Base-by-base conservation (phyloP, 768 basidiomycete species). In the Mycena filopes region DNA sequence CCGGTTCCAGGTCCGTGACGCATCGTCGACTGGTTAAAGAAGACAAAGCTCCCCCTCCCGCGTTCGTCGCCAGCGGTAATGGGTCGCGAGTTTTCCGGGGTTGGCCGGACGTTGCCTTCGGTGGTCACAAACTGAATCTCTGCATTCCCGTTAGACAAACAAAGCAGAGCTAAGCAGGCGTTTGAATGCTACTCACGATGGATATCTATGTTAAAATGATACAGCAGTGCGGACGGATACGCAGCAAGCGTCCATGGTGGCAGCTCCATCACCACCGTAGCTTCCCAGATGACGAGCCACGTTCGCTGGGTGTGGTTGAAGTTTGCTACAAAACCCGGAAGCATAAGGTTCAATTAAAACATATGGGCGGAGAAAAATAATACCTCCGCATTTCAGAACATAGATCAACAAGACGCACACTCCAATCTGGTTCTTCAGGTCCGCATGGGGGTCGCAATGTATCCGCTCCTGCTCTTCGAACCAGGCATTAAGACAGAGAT, bases 261-360 rank as follows among this genome's bases (percentile, higher is more conserved):
- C 2, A 81, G 62, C 65, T 81, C 56, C 26, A 81, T 65, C 1
- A 73, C 67, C 0, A 81, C 61, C 0, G 71, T 75, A 12, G 74
- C 76, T 62, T 81, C 77, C 77, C 77, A 81, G 0, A 81, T 54
- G 0, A 77, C 78, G 2, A 81, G 66, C 78, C 78, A 81, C 4
- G 70, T 68, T 2, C 63, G 47, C 31, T 54, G 28, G 1, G 42
- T 42, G 51, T 73, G 60, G 49, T 77, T 69, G 63, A 78, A 78
- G 9, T 40, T 15, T 1, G 43, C 69, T 65, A 31, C 1, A 20
- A n/a, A n/a, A n/a, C n/a, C n/a, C n/a, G n/a, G n/a, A n/a, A n/a
- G n/a, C n/a, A n/a, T n/a, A n/a, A n/a, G n/a, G n/a, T n/a, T n/a
- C n/a, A n/a, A n/a, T n/a, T n/a, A n/a, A n/a, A n/a, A n/a, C n/a